Evolutionary conservation across 345 rosid genomes (phyloP), one percentile per base, ranked within the genome.

Genomic region (Raphanus sativus): DNA sequence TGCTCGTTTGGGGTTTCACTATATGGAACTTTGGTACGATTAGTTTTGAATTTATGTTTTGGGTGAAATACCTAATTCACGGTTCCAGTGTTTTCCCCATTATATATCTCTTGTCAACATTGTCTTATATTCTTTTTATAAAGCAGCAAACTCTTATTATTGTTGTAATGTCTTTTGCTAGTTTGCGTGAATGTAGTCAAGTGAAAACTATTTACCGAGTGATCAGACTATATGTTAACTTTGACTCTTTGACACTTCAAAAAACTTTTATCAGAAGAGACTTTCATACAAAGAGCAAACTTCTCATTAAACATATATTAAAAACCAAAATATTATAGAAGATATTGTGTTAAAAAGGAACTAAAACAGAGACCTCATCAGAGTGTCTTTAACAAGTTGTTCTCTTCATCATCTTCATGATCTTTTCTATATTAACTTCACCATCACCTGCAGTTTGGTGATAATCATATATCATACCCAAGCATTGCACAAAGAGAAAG

Each of bases 351-450:
- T 28, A 28, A 28, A 33, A 33, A 33, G 36, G 36, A 33, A 33
- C 8, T 33, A 33, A 33, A 33, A 33, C 36, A 33, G 36, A 33
- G 36, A 33, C 36, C 7, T 33, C 36, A 33, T 33, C 36, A 33
- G 8, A 33, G 36, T 33, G 5, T 33, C 36, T 33, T 33, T 33
- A 33, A 33, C 36, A 5, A 33, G 84, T 34, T n/a, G 91, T 88
- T 81, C 83, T 84, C 78, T 75, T 89, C 98, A 90, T 93, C 87
- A 87, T 88, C 89, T 81, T 83, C 63, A 87, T 70, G 84, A 93
- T 90, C 69, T 90, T 96, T 0, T 93, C 90, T 45, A 77, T 30
- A 34, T 69, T 76, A 33, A 93, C 91, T 84, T 90, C 93, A 65
- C 91, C 91, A 81, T 93, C 98, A 75, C 21, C 98, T 92, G 79